These are phyloP conservation scores for Saxophila tyrrhenica DNA, from an alignment of 495 filamentous ascomycete species.

Conservation along the genomic window DNA sequence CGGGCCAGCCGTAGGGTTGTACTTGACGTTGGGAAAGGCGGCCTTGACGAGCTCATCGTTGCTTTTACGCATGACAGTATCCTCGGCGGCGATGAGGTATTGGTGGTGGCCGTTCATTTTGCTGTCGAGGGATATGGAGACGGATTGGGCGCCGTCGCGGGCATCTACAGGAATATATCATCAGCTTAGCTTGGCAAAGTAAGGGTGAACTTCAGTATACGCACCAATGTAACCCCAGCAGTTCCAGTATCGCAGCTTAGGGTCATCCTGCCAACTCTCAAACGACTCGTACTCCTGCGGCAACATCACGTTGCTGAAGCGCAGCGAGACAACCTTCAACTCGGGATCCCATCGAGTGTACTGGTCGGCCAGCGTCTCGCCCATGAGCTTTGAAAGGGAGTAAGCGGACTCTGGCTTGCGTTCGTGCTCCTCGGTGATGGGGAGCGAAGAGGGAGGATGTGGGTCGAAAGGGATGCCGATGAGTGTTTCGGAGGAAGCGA, in stretches of 20 bases:
- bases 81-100: slow-evolving; percentile 12
- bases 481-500: slow-evolving; percentile 11
- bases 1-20: slow-evolving; percentile 3
- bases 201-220: not conserved
- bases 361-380: slow-evolving; percentile 14
- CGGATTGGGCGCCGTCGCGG: slow-evolving; percentile 11
- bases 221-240: slow-evolving; percentile 12
- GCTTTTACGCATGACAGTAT: slow-evolving; percentile 14
- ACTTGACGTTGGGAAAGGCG: slow-evolving; percentile 14
- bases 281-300: slow-evolving; percentile 12
- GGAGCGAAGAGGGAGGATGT: slow-evolving; percentile 7
- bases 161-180: slow-evolving; percentile 1
- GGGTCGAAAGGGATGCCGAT: slow-evolving; percentile 14
- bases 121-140: slow-evolving; percentile 6
- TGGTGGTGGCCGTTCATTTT: slow-evolving; percentile 11
- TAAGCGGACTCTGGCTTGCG: slow-evolving; percentile 9
- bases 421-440: slow-evolving; percentile 13
- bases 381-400: slow-evolving; percentile 12
- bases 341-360: slow-evolving; percentile 14
- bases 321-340: slow-evolving; percentile 11
- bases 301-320: slow-evolving; percentile 16
- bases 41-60: slow-evolving; percentile 17
- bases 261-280: slow-evolving; percentile 13
- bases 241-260: slow-evolving; percentile 14
- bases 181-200: not conserved